Evolutionary conservation across 352 stramenopile genomes (phyloP).

Genomic region (Peronospora farinosa): DNA sequence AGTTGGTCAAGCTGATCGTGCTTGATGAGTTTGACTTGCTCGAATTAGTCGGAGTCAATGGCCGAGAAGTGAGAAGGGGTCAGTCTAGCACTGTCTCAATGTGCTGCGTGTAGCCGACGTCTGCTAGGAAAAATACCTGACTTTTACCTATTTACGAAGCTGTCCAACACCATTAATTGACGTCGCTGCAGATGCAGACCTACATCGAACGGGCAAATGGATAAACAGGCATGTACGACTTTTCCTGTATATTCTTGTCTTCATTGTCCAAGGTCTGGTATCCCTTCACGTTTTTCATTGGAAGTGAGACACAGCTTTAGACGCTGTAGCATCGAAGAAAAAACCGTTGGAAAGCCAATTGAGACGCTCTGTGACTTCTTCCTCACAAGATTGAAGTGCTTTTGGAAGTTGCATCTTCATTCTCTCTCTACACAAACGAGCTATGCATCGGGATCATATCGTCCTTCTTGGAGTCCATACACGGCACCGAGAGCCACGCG

Average conservation of each 20-base stretch:
- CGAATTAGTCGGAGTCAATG: slow-evolving; percentile 28
- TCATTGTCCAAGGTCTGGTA: too few species aligned
- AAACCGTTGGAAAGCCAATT: slow-evolving; percentile 27
- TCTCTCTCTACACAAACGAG: slow-evolving; percentile 37
- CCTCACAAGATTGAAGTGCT: not conserved
- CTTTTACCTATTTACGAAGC: slow-evolving; percentile 23
- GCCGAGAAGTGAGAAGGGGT: slow-evolving; percentile 30
- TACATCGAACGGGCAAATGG: slow-evolving; percentile 44
- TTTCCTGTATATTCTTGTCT: not conserved
- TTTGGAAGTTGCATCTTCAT: not conserved
- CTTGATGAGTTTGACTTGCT: slow-evolving; percentile 28
- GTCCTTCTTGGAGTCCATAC: slow-evolving; percentile 79
- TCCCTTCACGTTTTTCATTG: too few species aligned
- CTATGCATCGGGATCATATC: slow-evolving; percentile 70
- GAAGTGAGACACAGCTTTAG: too few species aligned
- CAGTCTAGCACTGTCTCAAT: slow-evolving; percentile 23
- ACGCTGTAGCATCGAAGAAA: too few species aligned
- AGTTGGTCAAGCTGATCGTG: slow-evolving; percentile 3
- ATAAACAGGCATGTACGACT: slow-evolving; percentile 27
- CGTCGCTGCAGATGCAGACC: slow-evolving; percentile 38
- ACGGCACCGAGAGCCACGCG: slow-evolving; percentile 67
- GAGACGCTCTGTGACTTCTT: slow-evolving; percentile 37
- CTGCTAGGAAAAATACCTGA: not conserved
- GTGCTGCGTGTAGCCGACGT: slow-evolving; percentile 8
- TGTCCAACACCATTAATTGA: slow-evolving; percentile 7